A percentile compares a stretch with the other conserved stretches of the same genome.
phyloP scores from a whole-genome alignment of 257 asterid species.

The Gentiana dahurica region DNA sequence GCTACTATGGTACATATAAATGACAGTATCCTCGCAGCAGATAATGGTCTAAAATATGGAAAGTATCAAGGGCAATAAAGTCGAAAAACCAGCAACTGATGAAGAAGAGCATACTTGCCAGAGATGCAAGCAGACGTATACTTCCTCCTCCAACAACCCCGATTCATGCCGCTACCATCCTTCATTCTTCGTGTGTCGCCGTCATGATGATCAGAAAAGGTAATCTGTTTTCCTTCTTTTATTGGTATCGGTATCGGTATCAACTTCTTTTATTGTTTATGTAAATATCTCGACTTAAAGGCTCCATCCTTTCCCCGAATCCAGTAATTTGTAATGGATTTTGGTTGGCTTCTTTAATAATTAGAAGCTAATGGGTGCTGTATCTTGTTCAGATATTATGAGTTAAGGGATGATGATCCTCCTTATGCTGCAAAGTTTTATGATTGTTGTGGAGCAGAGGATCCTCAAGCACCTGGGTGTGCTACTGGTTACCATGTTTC shows the following conservation, averaged over 20 bases:
- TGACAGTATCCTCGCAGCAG: too few relatives aligned
- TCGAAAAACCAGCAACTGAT: too few relatives aligned
- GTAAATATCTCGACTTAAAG: too few relatives aligned
- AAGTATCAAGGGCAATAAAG: too few relatives aligned
- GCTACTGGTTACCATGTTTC: constrained; percentile 54
- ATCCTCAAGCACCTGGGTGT: constrained; percentile 68
- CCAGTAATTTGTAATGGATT: too few relatives aligned
- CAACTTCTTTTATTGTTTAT: too few relatives aligned
- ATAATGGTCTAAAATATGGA: too few relatives aligned
- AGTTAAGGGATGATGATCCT: constrained; percentile 76
- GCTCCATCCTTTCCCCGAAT: too few relatives aligned
- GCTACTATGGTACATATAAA: too few relatives aligned
- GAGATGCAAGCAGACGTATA: constrained; percentile 54
- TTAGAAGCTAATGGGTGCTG: background rate
- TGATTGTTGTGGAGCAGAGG: constrained; percentile 94
- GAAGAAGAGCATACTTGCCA: constrained; percentile 31
- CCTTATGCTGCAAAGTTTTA: constrained; percentile 95
- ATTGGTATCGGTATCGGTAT: background rate
- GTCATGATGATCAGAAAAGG: constrained; percentile 96
- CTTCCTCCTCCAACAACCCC: constrained; percentile 34
- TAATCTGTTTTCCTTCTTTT: constrained; percentile 1
- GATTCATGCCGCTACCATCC: constrained; percentile 82
- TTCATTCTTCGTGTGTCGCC: constrained; percentile 89
- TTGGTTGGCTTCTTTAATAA: background rate
- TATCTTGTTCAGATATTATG: constrained; percentile 54